These are phyloP conservation scores for Pseudomonodictys pantanalensis DNA, from an alignment of 495 filamentous ascomycete genomes.

Conservation along the genomic window DNA sequence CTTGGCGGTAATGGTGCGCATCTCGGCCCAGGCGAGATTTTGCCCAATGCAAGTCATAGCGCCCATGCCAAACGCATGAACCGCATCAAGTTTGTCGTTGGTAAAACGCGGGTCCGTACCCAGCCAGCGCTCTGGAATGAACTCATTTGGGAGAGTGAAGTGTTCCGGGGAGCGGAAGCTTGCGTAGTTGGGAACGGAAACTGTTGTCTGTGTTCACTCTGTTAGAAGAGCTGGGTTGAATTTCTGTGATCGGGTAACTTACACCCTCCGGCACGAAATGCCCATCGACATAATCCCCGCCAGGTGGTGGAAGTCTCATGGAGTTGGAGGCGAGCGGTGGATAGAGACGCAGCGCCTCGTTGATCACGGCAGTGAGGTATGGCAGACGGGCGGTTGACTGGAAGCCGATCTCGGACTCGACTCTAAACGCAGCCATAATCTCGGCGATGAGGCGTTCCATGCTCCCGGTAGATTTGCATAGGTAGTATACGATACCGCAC, in stretches of 20 bases:
- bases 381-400: slow-evolving; percentile 5
- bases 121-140: not conserved
- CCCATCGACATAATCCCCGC: not conserved
- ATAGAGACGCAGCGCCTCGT: slow-evolving; percentile 21
- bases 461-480: too few species aligned
- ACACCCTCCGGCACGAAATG: not conserved
- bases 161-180: not conserved
- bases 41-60: not conserved
- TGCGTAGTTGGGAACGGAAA: not conserved
- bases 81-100: not conserved
- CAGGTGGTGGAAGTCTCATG: not conserved
- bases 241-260: too few species aligned
- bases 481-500: too few species aligned
- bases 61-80: not conserved
- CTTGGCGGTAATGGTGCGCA: not conserved
- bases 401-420: slow-evolving; percentile 8
- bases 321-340: slow-evolving; percentile 7
- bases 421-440: slow-evolving; percentile 1
- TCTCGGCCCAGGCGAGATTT: not conserved
- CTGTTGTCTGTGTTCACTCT: not conserved
- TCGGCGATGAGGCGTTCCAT: slow-evolving; percentile 5
- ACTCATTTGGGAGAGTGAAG: not conserved
- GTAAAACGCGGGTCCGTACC: not conserved
- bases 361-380: slow-evolving; percentile 20
- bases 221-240: too few species aligned